Evolutionary conservation across 257 asterid genomes (phyloP).

Genomic region (Solanum ossicruentum): DNA sequence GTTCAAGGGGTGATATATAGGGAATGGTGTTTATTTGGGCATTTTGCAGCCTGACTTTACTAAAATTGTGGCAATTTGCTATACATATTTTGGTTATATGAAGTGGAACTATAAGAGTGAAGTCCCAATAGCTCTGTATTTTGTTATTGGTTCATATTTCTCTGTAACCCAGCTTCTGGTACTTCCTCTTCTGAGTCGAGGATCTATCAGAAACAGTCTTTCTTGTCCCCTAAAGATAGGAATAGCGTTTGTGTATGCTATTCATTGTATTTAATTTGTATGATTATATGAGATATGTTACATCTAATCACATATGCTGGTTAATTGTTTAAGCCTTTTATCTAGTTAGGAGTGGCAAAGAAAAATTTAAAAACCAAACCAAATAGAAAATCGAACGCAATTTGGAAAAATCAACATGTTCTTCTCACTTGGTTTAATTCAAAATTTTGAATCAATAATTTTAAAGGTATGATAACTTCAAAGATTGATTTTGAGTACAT

Average conservation of each 20-base stretch:
- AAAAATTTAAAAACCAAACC: neutral
- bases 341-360: neutral
- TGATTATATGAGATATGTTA: too few relatives aligned
- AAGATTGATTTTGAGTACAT: neutral
- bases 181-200: neutral
- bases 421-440: neutral
- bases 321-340: neutral
- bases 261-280: neutral
- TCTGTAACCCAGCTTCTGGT: neutral
- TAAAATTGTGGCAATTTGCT: neutral
- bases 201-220: neutral
- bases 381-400: neutral
- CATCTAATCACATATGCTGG: neutral
- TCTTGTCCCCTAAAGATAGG: neutral
- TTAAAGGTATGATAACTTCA: neutral
- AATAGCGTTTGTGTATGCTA: neutral
- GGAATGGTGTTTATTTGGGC: neutral
- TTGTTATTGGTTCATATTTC: neutral
- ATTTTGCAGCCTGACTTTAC: neutral
- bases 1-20: neutral
- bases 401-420: neutral
- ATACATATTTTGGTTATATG: neutral
- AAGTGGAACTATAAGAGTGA: neutral
- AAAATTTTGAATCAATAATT: neutral
- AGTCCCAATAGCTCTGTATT: neutral